phyloP scores from a whole-genome alignment of 2,329 filamentous ascomycete genomes.

The Lecanosticta acicola region DNA sequence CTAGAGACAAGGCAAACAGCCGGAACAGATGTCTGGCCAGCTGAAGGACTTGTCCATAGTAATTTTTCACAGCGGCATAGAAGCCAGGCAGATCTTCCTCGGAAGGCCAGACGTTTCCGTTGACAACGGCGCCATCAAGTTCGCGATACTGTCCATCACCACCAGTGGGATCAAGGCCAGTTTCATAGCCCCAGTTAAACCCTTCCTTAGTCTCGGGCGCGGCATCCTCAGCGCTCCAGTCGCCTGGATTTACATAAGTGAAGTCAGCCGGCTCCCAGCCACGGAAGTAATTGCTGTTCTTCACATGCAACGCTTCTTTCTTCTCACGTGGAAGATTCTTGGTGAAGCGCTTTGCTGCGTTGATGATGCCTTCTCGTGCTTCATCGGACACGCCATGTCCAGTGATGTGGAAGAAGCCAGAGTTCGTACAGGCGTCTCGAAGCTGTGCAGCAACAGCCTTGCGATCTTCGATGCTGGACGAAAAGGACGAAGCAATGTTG shows the following conservation, averaged over 20 bases:
- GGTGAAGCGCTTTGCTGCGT: conserved; percentile 36
- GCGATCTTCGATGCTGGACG: conserved; percentile 28
- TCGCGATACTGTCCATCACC: conserved; percentile 40
- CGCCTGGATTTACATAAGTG: conserved; percentile 37
- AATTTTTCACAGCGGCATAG: conserved; percentile 33
- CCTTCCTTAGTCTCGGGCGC: conserved; percentile 38
- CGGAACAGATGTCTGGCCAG: conserved; percentile 39
- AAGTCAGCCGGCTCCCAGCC: conserved; percentile 40
- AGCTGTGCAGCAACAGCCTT: conserved; percentile 37
- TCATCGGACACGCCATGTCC: conserved; percentile 33
- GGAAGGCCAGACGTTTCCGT: conserved; percentile 38
- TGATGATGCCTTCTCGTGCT: conserved; percentile 31
- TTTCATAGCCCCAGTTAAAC: conserved; percentile 42
- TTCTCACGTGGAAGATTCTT: conserved; percentile 29
- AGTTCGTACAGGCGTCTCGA: conserved; percentile 35
- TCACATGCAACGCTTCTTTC: conserved; percentile 38
- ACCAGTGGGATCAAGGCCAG: conserved; percentile 35
- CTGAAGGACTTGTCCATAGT: conserved; percentile 36
- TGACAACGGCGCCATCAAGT: conserved; percentile 34
- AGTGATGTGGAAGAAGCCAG: conserved; percentile 39
- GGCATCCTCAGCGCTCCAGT: conserved; percentile 21
- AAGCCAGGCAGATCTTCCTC: conserved; percentile 38
- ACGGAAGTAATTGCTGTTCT: conserved; percentile 36
- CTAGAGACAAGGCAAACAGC: conserved; percentile 38
- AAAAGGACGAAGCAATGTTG: conserved; percentile 36